Evolutionary conservation across 139 green algal species (phyloP).

Genomic region (Chlamydomonas sp.): DNA sequence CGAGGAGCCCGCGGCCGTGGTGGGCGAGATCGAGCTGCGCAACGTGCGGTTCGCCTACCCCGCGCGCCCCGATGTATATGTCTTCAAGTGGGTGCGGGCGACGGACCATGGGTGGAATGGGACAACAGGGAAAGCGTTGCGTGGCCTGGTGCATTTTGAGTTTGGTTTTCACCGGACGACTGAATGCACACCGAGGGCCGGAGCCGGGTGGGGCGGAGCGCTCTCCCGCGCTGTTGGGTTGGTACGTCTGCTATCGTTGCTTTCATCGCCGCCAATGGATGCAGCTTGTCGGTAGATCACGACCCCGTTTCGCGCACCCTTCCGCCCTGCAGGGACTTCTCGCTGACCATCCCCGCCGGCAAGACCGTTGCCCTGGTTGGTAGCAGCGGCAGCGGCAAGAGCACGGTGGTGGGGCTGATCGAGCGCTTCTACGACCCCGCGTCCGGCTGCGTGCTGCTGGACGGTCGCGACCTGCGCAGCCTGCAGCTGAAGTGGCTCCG

Average conservation of each 20-base stretch:
- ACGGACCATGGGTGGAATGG: too few species aligned
- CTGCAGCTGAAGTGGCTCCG: slow-evolving; percentile 85
- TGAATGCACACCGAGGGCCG: too few species aligned
- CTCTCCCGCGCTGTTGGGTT: too few species aligned
- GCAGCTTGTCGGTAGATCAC: too few species aligned
- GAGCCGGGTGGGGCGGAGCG: too few species aligned
- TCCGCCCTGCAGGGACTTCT: slow-evolving; percentile 27
- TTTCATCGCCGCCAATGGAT: too few species aligned
- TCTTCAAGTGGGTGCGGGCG: slow-evolving; percentile 44
- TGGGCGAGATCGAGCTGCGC: slow-evolving; percentile 29
- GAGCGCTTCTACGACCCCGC: slow-evolving; percentile 93
- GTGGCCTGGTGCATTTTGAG: too few species aligned
- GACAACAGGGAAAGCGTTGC: too few species aligned
- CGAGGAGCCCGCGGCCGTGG: not conserved
- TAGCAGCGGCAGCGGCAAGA: slow-evolving; percentile 80
- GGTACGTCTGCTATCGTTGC: too few species aligned
- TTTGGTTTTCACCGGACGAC: too few species aligned
- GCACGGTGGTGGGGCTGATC: slow-evolving; percentile 69
- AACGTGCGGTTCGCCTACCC: slow-evolving; percentile 88
- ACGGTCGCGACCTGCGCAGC: slow-evolving; percentile 80
- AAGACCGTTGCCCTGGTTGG: slow-evolving; percentile 92
- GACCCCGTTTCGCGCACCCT: not conserved
- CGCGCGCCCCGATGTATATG: slow-evolving; percentile 63
- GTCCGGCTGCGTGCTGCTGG: slow-evolving; percentile 69
- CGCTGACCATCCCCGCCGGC: slow-evolving; percentile 64